Base-by-base conservation (phyloP, 2,329 filamentous ascomycete species). In the Clonostachys solani region DNA sequence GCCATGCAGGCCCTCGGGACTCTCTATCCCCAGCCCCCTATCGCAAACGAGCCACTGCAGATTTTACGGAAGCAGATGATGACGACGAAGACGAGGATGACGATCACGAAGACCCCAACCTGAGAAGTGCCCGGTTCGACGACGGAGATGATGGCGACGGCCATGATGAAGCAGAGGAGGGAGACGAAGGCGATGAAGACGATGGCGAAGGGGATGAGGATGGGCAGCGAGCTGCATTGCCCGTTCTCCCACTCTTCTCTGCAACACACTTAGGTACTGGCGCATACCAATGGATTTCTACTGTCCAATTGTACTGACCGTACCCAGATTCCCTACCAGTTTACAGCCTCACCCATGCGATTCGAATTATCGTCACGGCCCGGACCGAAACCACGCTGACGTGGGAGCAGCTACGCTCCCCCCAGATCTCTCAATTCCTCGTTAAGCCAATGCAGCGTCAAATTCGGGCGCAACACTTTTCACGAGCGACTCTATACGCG, bases 371-470 rank as follows among this genome's bases (percentile, higher is more conserved):
- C 48, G 84, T 97, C 50, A 81, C 89, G 54, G 78, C 89, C 49
- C 84, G 88, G 61, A 95, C 90, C 66, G 92, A 97, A 71, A 96
- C 92, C 2, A 92, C 90, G 0, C 72, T 97, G 44, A 86, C 90
- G 15, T 97, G 92, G 92, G 92, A 97, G 54, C 92, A 97, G 65
- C 75, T 97, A 52, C 83, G 92, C 53, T 95, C 91, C n/a, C 92
- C 92, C 4, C 92, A 97, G 63, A 86, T 97, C 48, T 96, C 91
- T 15, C 92, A 96, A 62, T 97, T 97, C 63, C 78, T 97, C 35
- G 81, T 96, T 61, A 96, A 96, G 72, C 92, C 92, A 3, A 94
- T 96, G 73, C 90, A 94, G 66, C 87, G 94, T 62, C 87, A 92
- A 64, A 92, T 96, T 52, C 84, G 86, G 50, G 76, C 81, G 15